Conservation (phyloP, 2,329 filamentous ascomycete genomes). For the Fusarium begoniae region DNA sequence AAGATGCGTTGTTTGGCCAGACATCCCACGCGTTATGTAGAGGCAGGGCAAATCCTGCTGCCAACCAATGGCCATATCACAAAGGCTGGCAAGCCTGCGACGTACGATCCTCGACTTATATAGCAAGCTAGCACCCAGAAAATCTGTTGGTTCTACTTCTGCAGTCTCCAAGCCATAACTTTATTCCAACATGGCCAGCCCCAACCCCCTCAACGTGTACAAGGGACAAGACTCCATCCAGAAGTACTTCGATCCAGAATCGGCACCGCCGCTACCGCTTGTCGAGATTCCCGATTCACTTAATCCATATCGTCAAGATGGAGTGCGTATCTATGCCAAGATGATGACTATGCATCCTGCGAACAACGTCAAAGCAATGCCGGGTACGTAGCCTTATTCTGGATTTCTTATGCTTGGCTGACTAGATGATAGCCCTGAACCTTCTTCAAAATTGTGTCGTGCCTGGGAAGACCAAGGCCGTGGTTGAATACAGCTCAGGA, state of each 20-base stretch:
- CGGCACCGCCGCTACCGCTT: conserved; percentile 65
- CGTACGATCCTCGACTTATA: not conserved
- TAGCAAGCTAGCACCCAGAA: not conserved
- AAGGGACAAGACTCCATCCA: conserved; percentile 64
- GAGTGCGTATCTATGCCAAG: conserved; percentile 71
- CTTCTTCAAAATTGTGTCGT: conserved; percentile 49
- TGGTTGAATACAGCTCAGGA: conserved; percentile 70
- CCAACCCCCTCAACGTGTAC: conserved; percentile 62
- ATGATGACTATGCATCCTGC: conserved; percentile 72
- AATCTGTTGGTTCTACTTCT: not conserved
- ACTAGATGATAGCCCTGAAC: conserved; percentile 53
- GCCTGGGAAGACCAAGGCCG: conserved; percentile 55
- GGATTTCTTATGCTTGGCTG: not conserved
- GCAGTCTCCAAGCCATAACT: not conserved
- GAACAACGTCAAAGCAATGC: conserved; percentile 72
- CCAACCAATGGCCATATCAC: not conserved
- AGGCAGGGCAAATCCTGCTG: conserved; percentile 1
- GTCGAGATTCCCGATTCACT: conserved; percentile 67
- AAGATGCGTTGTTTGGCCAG: not conserved
- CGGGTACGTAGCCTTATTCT: conserved; percentile 49
- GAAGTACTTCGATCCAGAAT: conserved; percentile 68
- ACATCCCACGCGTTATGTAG: conserved; percentile 12
- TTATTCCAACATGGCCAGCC: conserved; percentile 31
- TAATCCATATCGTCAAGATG: conserved; percentile 66
- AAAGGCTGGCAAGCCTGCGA: not conserved